A percentile compares a stretch with the other conserved stretches of the same genome.
These are phyloP conservation scores for Colletotrichum eleusines DNA, from an alignment of 2,329 filamentous ascomycete species.

Conservation along the genomic window DNA sequence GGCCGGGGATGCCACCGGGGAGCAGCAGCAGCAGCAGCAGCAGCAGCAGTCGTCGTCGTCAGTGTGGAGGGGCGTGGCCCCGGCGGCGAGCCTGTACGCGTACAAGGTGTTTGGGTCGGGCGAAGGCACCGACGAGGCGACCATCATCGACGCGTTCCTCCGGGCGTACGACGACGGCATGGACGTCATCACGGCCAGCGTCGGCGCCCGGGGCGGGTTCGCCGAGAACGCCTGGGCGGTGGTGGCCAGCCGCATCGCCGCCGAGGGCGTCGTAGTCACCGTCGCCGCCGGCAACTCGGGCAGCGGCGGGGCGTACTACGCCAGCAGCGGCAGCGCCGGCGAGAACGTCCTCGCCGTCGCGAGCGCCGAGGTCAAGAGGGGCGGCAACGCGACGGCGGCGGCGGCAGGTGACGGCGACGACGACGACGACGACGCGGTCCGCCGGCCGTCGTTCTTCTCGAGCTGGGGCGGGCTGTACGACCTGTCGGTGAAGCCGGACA, in stretches of 20 bases:
- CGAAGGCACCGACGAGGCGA: conserved; percentile 35
- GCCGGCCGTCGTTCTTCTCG: conserved; percentile 52
- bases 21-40: no score
- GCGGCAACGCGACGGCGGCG: not conserved
- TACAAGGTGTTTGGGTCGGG: conserved; percentile 46
- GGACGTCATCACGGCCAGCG: conserved; percentile 48
- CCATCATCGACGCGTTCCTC: conserved; percentile 44
- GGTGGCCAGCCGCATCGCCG: conserved; percentile 55
- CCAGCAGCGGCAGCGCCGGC: conserved; percentile 53
- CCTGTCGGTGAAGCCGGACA: conserved; percentile 57
- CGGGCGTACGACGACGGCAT: conserved; percentile 48
- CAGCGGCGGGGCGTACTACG: conserved; percentile 54
- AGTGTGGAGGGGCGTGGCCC: conserved; percentile 45
- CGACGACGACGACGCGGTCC: not conserved
- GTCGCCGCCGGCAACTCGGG: conserved; percentile 58
- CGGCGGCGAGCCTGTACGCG: conserved; percentile 43
- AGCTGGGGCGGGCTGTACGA: conserved; percentile 51
- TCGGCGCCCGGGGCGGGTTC: conserved; percentile 46
- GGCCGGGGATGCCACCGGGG: conserved; percentile 43
- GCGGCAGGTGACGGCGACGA: no score
- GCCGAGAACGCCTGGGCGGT: conserved; percentile 53
- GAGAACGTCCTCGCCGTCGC: conserved; percentile 55
- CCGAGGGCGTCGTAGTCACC: conserved; percentile 56
- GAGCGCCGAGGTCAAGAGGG: conserved; percentile 48
- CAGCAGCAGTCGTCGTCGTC: no score